Evolutionary conservation across 345 rosid species (phyloP), one percentile per base, ranked within the genome.

Genomic region (Salix suchowensis): DNA sequence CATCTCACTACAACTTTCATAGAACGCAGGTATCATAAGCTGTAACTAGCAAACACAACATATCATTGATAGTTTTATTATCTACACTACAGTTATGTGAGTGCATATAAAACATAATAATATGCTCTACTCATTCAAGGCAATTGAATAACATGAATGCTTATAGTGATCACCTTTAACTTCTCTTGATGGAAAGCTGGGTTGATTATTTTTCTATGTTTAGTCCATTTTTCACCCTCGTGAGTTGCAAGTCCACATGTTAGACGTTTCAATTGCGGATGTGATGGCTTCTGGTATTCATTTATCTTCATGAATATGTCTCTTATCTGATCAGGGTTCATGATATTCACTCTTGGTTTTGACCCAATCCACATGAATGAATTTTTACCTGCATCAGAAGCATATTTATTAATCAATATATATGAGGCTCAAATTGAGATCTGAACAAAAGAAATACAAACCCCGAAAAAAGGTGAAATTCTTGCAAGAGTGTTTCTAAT

Each of bases 121-220:
- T 32, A 28, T 28, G 30, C 30, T 28, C 30, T 28, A 28, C 2
- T 28, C 2, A 28, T 30, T 30, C 30, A 30, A 30, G 30, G 30
- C 30, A 30, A 30, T 30, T 30, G 30, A 30, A 30, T 30, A 30
- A 30, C 30, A 30, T 30, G 30, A 30, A 30, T 30, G 30, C 30
- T 30, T 30, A 4, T 34, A 34, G 36, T 34, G 36, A 34, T 34
- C 36, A 34, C 36, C 36, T 34, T 34, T 4, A 40, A 81, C 81
- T 85, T 86, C 76, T 87, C 87, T 14, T 73, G 76, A 28, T 82
- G 84, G 71, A 88, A 88, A 8, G 91, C 89, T 5, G 87, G 91
- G 42, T 88, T 88, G 68, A 84, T 77, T 39, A 88, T 84, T 75
- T 80, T 86, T 70, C 91, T 84, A 60, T 82, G 88, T n/a, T 52